Evolutionary conservation across 192 early-diverging fungal genomes (phyloP).

Genomic region (Coemansia erecta): DNA sequence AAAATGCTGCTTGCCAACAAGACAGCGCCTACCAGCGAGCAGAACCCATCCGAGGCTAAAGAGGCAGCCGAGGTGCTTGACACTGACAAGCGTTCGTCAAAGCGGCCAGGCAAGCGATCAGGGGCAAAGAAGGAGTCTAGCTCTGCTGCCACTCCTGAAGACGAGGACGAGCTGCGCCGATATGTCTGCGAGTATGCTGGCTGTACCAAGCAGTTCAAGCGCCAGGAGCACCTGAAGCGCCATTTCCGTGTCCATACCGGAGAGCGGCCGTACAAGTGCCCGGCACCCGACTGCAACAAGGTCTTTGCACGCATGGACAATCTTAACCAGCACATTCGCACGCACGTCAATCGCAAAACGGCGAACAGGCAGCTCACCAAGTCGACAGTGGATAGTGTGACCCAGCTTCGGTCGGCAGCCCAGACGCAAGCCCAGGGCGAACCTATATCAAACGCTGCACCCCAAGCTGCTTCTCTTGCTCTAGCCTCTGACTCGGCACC

Average conservation of each 20-base stretch:
- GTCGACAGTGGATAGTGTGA: neutral
- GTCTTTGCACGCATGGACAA: conserved; percentile 76
- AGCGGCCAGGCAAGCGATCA: neutral
- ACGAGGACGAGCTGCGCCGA: conserved; percentile 24
- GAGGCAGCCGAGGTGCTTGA: too few relatives aligned
- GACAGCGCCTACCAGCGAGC: too few relatives aligned
- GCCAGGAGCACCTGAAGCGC: conserved; percentile 73
- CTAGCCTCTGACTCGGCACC: neutral
- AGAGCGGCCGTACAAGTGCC: conserved; percentile 71
- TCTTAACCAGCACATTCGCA: conserved; percentile 63
- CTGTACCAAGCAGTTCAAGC: conserved; percentile 68
- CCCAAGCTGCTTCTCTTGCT: neutral
- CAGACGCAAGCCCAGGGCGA: neutral
- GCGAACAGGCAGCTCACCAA: conserved; percentile 9
- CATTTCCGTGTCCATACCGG: conserved; percentile 76
- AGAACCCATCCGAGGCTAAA: too few relatives aligned
- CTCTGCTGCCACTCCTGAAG: conserved; percentile 7
- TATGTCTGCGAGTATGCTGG: conserved; percentile 44
- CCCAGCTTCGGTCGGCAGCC: neutral
- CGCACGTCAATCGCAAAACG: conserved; percentile 54
- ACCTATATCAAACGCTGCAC: too few relatives aligned
- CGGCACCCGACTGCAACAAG: conserved; percentile 64
- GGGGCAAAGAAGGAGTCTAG: neutral
- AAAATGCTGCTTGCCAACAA: too few relatives aligned
- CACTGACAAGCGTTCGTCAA: neutral